Conservation (phyloP, 1,284 basidiomycete species). For the Mycosarcoma mackinlayi region DNA sequence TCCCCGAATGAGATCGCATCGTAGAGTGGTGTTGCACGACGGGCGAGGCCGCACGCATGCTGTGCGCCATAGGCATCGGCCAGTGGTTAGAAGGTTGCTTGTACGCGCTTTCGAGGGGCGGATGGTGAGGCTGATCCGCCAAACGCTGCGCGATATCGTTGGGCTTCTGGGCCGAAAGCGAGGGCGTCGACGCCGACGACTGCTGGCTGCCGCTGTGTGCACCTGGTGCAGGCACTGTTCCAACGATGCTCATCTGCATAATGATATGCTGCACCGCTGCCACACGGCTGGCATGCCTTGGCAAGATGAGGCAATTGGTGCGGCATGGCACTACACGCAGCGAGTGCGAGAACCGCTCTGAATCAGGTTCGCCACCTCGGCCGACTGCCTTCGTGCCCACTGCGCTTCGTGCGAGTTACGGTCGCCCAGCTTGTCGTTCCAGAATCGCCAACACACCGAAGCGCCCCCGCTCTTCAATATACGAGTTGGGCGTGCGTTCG, state of each 20-base stretch:
- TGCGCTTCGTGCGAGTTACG: constrained; percentile 73
- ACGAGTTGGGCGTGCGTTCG: constrained; percentile 85
- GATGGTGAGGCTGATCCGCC: constrained; percentile 39
- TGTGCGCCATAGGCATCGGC: constrained; percentile 38
- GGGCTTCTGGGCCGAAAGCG: constrained; percentile 23
- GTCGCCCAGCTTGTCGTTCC: constrained; percentile 72
- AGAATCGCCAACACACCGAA: constrained; percentile 85
- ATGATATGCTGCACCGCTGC: constrained; percentile 74
- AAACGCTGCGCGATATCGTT: constrained; percentile 37
- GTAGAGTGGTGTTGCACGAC: constrained; percentile 27
- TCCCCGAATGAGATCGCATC: constrained; percentile 23
- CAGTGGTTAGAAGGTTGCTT: constrained; percentile 61
- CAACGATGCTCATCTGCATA: constrained; percentile 53
- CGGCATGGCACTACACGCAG: constrained; percentile 62
- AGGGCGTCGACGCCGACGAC: constrained; percentile 29
- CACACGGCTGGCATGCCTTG: constrained; percentile 83
- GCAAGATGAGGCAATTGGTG: constrained; percentile 77
- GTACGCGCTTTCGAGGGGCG: constrained; percentile 48
- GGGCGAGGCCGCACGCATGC: constrained; percentile 29
- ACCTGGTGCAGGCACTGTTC: constrained; percentile 14
- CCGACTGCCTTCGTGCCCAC: constrained; percentile 85
- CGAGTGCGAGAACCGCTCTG: constrained; percentile 69
- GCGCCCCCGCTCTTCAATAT: constrained; percentile 86
- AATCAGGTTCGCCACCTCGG: constrained; percentile 89
- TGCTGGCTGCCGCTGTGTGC: constrained; percentile 15